These are phyloP conservation scores for Pseudocercospora fuligena DNA, from an alignment of 2,329 filamentous ascomycete genomes.

Conservation along the genomic window DNA sequence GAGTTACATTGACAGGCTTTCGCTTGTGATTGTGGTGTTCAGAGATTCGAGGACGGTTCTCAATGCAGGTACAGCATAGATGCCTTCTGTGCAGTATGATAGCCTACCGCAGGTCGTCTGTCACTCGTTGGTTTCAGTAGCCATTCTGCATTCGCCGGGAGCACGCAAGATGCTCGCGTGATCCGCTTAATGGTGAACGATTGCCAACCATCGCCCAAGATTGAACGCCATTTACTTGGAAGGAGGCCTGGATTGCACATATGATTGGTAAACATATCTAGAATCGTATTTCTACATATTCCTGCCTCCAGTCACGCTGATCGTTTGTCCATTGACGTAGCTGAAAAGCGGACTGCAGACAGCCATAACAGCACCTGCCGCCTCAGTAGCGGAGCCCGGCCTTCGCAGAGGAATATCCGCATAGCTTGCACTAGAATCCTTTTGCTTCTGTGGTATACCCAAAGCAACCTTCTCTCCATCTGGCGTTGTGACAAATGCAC, in stretches of 20 bases:
- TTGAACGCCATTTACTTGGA: too few relatives aligned
- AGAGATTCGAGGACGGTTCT: too few relatives aligned
- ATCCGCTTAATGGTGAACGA: too few relatives aligned
- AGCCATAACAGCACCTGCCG: conserved; percentile 75
- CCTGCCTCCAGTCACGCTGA: conserved; percentile 80
- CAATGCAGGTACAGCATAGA: too few relatives aligned
- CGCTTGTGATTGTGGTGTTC: too few relatives aligned
- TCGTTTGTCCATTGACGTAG: conserved; percentile 85
- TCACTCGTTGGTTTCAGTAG: too few relatives aligned
- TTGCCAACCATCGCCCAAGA: too few relatives aligned
- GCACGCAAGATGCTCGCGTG: too few relatives aligned
- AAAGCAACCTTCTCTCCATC: conserved; percentile 76
- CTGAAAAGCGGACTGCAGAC: conserved; percentile 81
- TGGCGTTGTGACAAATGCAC: conserved; percentile 76
- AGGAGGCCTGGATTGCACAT: background rate
- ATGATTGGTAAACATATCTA: background rate
- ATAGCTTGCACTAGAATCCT: conserved; percentile 47
- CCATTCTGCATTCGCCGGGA: too few relatives aligned
- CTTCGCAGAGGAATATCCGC: conserved; percentile 78
- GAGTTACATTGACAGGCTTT: too few relatives aligned
- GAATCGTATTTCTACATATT: conserved; percentile 55
- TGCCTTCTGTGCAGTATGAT: too few relatives aligned
- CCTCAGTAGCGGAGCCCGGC: conserved; percentile 78
- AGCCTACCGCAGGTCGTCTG: too few relatives aligned
- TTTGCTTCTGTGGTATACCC: conserved; percentile 71